Evolutionary conservation across 2,329 filamentous ascomycete species (phyloP).

Genomic region (Orbilia javanica): DNA sequence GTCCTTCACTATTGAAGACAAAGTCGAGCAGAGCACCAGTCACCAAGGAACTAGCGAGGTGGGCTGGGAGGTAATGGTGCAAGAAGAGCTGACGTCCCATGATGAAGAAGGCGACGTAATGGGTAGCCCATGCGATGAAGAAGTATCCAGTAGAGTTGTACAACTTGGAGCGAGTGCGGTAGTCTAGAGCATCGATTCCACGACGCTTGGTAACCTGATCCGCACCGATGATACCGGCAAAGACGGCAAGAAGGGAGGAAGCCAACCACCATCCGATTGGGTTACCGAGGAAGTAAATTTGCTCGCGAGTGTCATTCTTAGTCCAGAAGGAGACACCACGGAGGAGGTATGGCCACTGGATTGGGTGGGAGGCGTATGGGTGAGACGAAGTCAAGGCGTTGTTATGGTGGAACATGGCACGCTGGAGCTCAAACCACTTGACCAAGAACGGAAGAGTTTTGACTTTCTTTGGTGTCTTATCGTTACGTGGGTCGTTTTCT

Average conservation of each 20-base stretch:
- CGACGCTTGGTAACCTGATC: constrained; percentile 94
- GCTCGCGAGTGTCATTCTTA: constrained; percentile 90
- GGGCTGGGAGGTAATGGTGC: constrained; percentile 95
- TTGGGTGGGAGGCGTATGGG: constrained; percentile 92
- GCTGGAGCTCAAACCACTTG: constrained; percentile 96
- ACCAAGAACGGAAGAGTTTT: constrained; percentile 88
- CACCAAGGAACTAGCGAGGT: constrained; percentile 89
- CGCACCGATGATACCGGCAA: constrained; percentile 88
- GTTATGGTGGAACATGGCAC: constrained; percentile 99
- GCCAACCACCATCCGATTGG: constrained; percentile 97
- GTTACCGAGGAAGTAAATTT: constrained; percentile 99
- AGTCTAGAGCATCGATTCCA: constrained; percentile 91
- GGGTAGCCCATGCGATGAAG: constrained; percentile 96
- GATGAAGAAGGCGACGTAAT: constrained; percentile 96
- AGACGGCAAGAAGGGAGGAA: constrained; percentile 91
- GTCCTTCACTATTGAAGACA: constrained; percentile 89
- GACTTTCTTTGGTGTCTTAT: constrained; percentile 81
- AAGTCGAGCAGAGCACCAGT: constrained; percentile 94
- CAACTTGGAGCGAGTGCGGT: constrained; percentile 91
- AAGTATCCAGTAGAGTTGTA: constrained; percentile 99
- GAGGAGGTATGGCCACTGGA: constrained; percentile 97
- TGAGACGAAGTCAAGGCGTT: constrained; percentile 97
- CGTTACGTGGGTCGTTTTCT: constrained; percentile 77
- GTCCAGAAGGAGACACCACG: constrained; percentile 99
- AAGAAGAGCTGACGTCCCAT: constrained; percentile 99